These are phyloP conservation scores for Hyaloscypha variabilis DNA, from an alignment of 495 filamentous ascomycete species.

Conservation along the genomic window DNA sequence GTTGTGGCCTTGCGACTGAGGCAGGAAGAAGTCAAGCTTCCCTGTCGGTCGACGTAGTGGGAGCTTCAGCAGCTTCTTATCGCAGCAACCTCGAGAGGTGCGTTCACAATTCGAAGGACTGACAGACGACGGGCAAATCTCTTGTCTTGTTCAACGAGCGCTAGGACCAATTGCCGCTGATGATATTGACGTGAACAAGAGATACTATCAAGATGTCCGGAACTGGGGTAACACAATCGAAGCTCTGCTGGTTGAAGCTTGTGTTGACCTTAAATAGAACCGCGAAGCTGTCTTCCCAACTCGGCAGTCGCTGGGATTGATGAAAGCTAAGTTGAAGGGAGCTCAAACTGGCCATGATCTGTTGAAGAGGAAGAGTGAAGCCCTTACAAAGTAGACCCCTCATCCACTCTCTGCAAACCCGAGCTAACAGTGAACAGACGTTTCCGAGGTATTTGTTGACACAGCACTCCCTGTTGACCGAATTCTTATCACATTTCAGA, in stretches of 20 bases:
- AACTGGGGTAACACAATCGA: slow-evolving; percentile 52
- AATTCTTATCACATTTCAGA: slow-evolving; percentile 52
- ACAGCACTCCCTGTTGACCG: not conserved
- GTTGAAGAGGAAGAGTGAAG: slow-evolving; percentile 91
- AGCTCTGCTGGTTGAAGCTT: slow-evolving; percentile 12
- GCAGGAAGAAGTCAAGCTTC: slow-evolving; percentile 7
- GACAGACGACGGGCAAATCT: not conserved
- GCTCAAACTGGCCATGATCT: slow-evolving; percentile 87
- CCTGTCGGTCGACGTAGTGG: slow-evolving; percentile 28
- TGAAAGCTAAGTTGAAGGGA: slow-evolving; percentile 99
- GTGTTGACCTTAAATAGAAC: slow-evolving; percentile 52
- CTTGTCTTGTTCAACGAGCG: not conserved
- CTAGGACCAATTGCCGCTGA: not conserved
- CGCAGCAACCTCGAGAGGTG: not conserved
- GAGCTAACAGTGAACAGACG: slow-evolving; percentile 54
- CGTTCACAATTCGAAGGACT: not conserved
- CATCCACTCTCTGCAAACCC: not conserved
- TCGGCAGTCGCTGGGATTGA: slow-evolving; percentile 91
- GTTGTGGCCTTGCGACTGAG: slow-evolving; percentile 13
- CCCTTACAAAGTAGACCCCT: slow-evolving; percentile 75
- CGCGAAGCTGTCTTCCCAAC: slow-evolving; percentile 97
- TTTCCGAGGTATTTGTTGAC: slow-evolving; percentile 69
- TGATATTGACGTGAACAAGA: slow-evolving; percentile 1
- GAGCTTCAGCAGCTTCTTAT: slow-evolving; percentile 24
- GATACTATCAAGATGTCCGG: slow-evolving; percentile 55